Base-by-base conservation (phyloP, 371 early-diverging fungal genomes). In the Mortierella sp. region DNA sequence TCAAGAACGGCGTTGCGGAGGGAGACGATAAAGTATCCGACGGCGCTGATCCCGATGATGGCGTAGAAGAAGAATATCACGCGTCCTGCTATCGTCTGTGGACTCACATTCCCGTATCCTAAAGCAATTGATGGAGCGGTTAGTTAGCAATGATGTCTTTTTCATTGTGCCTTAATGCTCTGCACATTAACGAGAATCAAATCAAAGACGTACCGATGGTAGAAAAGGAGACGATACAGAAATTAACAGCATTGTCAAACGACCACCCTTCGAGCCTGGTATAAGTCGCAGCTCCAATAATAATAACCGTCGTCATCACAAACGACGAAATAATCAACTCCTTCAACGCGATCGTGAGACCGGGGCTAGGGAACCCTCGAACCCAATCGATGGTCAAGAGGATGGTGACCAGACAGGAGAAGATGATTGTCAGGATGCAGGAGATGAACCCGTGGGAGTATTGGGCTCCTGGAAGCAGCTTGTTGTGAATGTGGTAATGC, bases 81-180 rank as follows among this genome's bases (percentile, higher is more conserved):
- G 10, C 77, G 74, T 18, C 87, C 87, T 7, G 75, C 77, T 0
- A 60, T 73, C 1, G 87, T 70, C n/a, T 54, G 74, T 1, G 87
- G 87, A 46, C 80, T 86, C 7, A 86, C 60, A 32, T 82, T 79
- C 4, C 87, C 87, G 27, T 86, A 86, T 7, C 87, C 84, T 84
- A 58, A 14, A 48, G 4, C 2, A 70, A 27, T 38, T 11, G 29
- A 71, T 16, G 70, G 32, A 11, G 56, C 1, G 14, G 29, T 6
- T n/a, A n/a, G 41, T 58, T n/a, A 27, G 29, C 12, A 58, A 58
- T 2, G 0, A 12, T 10, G 27, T 60, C 35, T 32, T 1, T 32
- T 5, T 60, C 60, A 32, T 11, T 58, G n/a, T 6, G 3, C 7
- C n/a, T 55, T 55, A 46, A 46, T 46, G 27, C 18, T 32, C 10